Evolutionary conservation across 805 yeast species (phyloP).

Genomic region (Myxozyma melibiosi): DNA sequence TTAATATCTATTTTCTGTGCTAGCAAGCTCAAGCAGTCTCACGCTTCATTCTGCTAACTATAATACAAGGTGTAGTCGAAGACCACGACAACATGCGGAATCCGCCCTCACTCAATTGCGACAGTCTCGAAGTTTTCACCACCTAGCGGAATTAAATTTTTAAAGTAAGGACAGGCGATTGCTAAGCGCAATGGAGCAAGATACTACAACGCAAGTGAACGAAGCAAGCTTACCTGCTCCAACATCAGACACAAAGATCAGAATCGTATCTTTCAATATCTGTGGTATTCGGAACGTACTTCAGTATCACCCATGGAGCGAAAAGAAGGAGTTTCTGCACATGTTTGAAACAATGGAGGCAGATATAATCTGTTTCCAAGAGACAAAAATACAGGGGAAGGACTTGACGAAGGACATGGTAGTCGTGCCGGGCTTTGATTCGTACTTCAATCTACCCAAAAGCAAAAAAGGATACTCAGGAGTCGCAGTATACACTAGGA

Average conservation of each 20-base stretch:
- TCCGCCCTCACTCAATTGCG: no score
- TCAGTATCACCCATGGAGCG: constrained; percentile 84
- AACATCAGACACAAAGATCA: background rate
- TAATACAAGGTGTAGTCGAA: no score
- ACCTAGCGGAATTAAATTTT: no score
- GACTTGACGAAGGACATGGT: constrained; percentile 54
- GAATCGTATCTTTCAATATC: constrained; percentile 77
- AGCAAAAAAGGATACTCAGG: constrained; percentile 86
- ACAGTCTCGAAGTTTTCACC: no score
- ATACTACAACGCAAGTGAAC: background rate
- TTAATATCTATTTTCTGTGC: no score
- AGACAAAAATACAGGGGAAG: constrained; percentile 66
- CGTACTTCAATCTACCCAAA: constrained; percentile 70
- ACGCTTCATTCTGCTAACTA: no score
- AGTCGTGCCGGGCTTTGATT: constrained; percentile 56
- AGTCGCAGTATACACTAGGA: constrained; percentile 77
- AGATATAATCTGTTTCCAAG: constrained; percentile 86
- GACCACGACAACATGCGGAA: no score
- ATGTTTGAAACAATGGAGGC: constrained; percentile 61
- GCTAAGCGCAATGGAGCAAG: background rate
- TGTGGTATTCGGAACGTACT: constrained; percentile 81
- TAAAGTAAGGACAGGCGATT: no score
- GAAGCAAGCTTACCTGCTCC: background rate
- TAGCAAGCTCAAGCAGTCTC: no score
- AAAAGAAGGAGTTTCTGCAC: constrained; percentile 44